A percentile compares a stretch with the other conserved stretches of the same genome.
Conservation (phyloP, 331 rosid genomes). For the Malus hybrid region DNA sequence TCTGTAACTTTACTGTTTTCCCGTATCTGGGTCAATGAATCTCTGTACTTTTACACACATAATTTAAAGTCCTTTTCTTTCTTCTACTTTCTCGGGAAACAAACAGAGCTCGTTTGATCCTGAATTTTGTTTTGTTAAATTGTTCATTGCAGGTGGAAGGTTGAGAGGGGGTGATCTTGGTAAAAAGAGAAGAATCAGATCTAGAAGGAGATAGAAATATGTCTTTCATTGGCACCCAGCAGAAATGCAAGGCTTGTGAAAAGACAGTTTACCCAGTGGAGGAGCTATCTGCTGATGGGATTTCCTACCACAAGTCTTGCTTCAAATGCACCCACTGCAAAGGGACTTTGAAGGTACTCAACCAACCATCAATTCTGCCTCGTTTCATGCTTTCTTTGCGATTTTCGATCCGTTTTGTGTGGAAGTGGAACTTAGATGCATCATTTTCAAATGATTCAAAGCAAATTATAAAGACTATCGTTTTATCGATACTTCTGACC, state of each 20-base stretch:
- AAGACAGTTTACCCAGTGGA: conserved; percentile 95
- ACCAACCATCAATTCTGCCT: background rate
- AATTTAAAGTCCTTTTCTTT: background rate
- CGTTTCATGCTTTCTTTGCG: conserved; percentile 3
- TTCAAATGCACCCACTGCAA: conserved; percentile 95
- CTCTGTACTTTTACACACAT: background rate
- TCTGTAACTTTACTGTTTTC: background rate
- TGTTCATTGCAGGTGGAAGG: conserved; percentile 12
- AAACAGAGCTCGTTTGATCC: conserved; percentile 3
- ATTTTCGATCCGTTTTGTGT: background rate
- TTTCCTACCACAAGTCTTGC: conserved; percentile 81
- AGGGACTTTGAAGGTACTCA: conserved; percentile 77
- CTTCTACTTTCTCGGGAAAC: background rate
- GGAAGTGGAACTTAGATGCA: background rate
- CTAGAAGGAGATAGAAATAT: conserved; percentile 36
- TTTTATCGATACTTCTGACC: too few species aligned
- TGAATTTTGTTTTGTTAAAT: background rate
- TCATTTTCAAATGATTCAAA: background rate
- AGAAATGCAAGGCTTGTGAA: conserved; percentile 92
- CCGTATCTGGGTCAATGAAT: background rate
- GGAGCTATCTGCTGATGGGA: conserved; percentile 89
- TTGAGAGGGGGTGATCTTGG: conserved; percentile 22
- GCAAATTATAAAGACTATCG: background rate
- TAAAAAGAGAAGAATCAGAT: conserved; percentile 30
- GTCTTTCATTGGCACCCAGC: conserved; percentile 89